phyloP scores from a whole-genome alignment of 768 basidiomycete species.

The Amylocystis lapponica region DNA sequence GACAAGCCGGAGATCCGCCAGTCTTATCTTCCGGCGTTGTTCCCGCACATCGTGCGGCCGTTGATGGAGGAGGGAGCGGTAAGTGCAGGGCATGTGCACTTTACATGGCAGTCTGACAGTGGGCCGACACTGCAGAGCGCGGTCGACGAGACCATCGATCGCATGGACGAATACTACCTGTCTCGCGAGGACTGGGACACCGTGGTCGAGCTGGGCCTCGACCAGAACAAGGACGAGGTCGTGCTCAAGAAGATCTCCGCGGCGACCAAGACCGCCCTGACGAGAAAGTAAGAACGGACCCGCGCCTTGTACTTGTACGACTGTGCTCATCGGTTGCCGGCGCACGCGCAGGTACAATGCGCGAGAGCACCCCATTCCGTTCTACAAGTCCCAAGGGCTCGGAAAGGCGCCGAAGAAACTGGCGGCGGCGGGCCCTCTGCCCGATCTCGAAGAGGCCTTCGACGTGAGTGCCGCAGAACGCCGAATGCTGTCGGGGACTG shows the following conservation, averaged over 20 bases:
- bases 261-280: slow-evolving; percentile 79
- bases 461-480: slow-evolving; percentile 46
- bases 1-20: slow-evolving; percentile 87
- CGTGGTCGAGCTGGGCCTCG: slow-evolving; percentile 89
- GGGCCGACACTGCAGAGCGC: slow-evolving; percentile 44
- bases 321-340: too few species aligned
- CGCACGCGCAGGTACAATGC: slow-evolving; percentile 71
- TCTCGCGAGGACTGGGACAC: slow-evolving; percentile 97
- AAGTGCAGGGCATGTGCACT: slow-evolving; percentile 28
- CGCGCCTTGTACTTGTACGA: background rate
- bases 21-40: slow-evolving; percentile 86
- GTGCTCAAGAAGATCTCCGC: slow-evolving; percentile 81
- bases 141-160: slow-evolving; percentile 74
- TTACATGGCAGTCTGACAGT: background rate
- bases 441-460: slow-evolving; percentile 90
- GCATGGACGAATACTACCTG: slow-evolving; percentile 93
- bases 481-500: background rate
- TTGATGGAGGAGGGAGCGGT: slow-evolving; percentile 71
- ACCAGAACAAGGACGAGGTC: slow-evolving; percentile 62
- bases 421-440: slow-evolving; percentile 57
- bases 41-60: slow-evolving; percentile 74
- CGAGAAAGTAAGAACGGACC: slow-evolving; percentile 57
- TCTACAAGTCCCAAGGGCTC: slow-evolving; percentile 82
- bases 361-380: slow-evolving; percentile 87
- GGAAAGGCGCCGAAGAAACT: slow-evolving; percentile 81